Conservation (phyloP, 495 filamentous ascomycete genomes). For the Elasticomyces elasticus region DNA sequence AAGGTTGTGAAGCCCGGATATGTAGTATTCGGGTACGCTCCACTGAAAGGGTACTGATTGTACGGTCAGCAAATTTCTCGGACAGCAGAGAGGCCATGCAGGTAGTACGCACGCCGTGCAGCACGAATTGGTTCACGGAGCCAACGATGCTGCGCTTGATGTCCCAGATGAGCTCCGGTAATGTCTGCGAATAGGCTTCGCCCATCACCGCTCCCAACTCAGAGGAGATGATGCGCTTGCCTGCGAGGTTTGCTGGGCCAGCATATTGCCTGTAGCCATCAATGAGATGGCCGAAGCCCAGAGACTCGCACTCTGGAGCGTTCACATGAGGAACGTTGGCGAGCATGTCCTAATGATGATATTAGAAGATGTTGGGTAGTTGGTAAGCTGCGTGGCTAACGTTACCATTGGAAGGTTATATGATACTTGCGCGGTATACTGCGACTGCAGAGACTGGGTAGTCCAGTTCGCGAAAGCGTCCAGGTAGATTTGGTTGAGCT, state of each 20-base stretch:
- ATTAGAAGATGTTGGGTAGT: too few species aligned
- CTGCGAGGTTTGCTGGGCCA: constrained; percentile 32
- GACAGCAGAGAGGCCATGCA: too few species aligned
- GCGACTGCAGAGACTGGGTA: background rate
- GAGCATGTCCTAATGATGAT: too few species aligned
- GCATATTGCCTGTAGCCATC: constrained; percentile 41
- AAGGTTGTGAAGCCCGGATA: constrained; percentile 44
- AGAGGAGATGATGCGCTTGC: constrained; percentile 20
- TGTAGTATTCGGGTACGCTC: constrained; percentile 34
- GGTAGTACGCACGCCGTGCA: too few species aligned
- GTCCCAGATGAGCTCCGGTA: constrained; percentile 19
- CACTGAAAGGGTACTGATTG: constrained; percentile 36
- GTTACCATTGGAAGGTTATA: constrained; percentile 43
- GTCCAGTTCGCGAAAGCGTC: constrained; percentile 30
- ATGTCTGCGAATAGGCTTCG: constrained; percentile 12
- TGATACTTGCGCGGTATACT: constrained; percentile 38
- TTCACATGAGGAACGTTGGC: constrained; percentile 33
- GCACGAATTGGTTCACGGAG: constrained; percentile 38
- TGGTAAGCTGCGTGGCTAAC: too few species aligned
- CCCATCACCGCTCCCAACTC: constrained; percentile 18
- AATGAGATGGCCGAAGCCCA: constrained; percentile 34
- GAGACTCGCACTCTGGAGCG: constrained; percentile 41
- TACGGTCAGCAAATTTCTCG: too few species aligned
- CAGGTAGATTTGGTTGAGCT: constrained; percentile 34
- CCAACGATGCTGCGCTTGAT: constrained; percentile 31